Evolutionary conservation across 2,329 filamentous ascomycete species (phyloP).

Genomic region (Thelonectria blattea): DNA sequence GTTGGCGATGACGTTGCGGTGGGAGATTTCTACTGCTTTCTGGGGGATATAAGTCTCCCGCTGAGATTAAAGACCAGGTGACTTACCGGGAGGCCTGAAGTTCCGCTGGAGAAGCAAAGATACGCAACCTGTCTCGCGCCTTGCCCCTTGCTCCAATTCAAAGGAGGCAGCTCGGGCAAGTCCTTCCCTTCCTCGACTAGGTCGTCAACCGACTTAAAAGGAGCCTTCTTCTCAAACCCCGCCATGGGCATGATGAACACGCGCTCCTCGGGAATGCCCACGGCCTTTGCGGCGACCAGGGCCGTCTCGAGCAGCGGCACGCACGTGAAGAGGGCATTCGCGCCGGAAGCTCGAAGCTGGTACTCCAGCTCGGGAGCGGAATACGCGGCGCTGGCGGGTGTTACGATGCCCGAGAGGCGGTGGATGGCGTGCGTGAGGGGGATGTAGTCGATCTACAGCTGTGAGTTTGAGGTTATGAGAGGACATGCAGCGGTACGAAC

Average conservation of each 20-base stretch:
- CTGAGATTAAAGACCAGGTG: not conserved
- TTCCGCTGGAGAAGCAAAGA: constrained; percentile 81
- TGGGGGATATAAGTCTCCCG: constrained; percentile 40
- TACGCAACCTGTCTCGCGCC: constrained; percentile 74
- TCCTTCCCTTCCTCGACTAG: constrained; percentile 66
- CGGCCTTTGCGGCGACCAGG: constrained; percentile 67
- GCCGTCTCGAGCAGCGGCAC: constrained; percentile 68
- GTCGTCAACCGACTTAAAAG: constrained; percentile 70
- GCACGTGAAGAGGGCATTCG: constrained; percentile 76
- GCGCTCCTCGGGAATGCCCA: constrained; percentile 65
- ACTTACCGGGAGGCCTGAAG: constrained; percentile 75
- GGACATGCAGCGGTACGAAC: constrained; percentile 51
- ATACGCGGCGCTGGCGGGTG: constrained; percentile 78
- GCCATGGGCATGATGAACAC: constrained; percentile 75
- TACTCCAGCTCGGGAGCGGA: constrained; percentile 72
- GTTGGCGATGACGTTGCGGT: constrained; percentile 80
- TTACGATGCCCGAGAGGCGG: constrained; percentile 74
- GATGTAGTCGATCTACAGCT: constrained; percentile 71
- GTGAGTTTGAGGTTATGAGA: not conserved
- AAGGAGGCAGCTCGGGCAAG: constrained; percentile 58
- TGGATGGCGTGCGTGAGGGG: constrained; percentile 77
- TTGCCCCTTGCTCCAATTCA: constrained; percentile 69
- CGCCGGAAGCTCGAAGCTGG: constrained; percentile 72
- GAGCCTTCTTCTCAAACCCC: constrained; percentile 54
- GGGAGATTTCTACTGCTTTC: constrained; percentile 87